These are phyloP conservation scores for Neurospora tetrasperma DNA, from an alignment of 495 filamentous ascomycete genomes.

Conservation along the genomic window DNA sequence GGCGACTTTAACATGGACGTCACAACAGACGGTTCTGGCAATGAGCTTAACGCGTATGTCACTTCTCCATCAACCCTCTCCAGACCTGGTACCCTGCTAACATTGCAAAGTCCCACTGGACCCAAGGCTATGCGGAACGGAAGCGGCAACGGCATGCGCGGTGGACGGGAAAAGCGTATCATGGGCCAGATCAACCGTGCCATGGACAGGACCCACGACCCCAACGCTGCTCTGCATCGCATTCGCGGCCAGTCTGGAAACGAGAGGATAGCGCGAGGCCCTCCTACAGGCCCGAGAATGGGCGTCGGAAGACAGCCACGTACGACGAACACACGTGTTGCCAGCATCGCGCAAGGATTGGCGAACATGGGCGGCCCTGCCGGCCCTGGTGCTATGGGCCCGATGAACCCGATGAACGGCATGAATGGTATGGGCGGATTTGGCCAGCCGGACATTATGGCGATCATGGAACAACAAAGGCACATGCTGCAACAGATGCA, in stretches of 20 bases:
- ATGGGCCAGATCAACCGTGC: constrained; percentile 78
- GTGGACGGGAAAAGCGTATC: constrained; percentile 60
- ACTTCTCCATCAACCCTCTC: neutral
- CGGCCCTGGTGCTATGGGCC: constrained; percentile 20
- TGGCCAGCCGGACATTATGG: constrained; percentile 65
- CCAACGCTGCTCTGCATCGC: constrained; percentile 58
- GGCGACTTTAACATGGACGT: constrained; percentile 62
- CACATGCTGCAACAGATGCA: constrained; percentile 64
- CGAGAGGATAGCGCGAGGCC: constrained; percentile 63
- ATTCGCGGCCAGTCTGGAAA: constrained; percentile 61
- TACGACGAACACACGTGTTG: constrained; percentile 33
- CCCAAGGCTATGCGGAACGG: constrained; percentile 90
- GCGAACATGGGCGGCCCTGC: constrained; percentile 25
- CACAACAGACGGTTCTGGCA: constrained; percentile 20
- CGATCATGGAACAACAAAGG: constrained; percentile 83
- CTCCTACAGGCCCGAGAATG: constrained; percentile 61
- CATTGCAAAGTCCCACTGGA: constrained; percentile 43
- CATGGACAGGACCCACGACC: constrained; percentile 67
- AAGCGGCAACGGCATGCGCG: constrained; percentile 21
- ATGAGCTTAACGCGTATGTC: constrained; percentile 61
- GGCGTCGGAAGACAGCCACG: constrained; percentile 44
- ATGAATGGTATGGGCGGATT: constrained; percentile 30
- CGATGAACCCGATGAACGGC: constrained; percentile 27
- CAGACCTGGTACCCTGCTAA: neutral
- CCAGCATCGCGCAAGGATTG: constrained; percentile 34